Evolutionary conservation across 2,329 filamentous ascomycete species (phyloP).

Genomic region (Xylariaceae sp.): DNA sequence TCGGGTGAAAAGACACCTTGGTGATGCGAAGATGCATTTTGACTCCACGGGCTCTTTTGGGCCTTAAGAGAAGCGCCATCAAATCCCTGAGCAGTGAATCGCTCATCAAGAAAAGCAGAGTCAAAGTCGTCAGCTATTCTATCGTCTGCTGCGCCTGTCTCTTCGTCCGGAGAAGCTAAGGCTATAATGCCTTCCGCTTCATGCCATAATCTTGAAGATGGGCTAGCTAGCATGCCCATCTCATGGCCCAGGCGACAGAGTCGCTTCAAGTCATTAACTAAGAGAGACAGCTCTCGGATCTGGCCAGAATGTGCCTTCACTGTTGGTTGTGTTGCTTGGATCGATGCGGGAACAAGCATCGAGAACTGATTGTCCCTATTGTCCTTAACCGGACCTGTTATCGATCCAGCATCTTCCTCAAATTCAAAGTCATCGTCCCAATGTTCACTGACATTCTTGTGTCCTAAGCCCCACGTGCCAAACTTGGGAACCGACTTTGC

Average conservation of each 20-base stretch:
- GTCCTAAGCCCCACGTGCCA: slow-evolving; percentile 76
- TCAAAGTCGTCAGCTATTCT: slow-evolving; percentile 38
- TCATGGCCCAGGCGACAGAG: slow-evolving; percentile 66
- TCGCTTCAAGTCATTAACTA: slow-evolving; percentile 80
- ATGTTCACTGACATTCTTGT: slow-evolving; percentile 75
- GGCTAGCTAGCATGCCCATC: slow-evolving; percentile 60
- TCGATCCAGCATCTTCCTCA: slow-evolving; percentile 40
- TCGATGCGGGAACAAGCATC: slow-evolving; percentile 74
- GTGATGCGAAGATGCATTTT: slow-evolving; percentile 51
- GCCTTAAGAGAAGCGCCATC: slow-evolving; percentile 44
- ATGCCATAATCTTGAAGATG: slow-evolving; percentile 62
- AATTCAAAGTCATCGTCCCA: slow-evolving; percentile 92
- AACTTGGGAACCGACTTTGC: slow-evolving; percentile 63
- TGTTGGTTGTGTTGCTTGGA: slow-evolving; percentile 75
- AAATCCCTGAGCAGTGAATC: slow-evolving; percentile 45
- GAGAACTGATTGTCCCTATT: slow-evolving; percentile 38
- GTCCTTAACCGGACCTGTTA: slow-evolving; percentile 35
- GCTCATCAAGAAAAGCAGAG: slow-evolving; percentile 40
- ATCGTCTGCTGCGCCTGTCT: slow-evolving; percentile 39
- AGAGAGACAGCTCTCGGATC: slow-evolving; percentile 71
- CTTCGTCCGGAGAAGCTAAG: slow-evolving; percentile 67
- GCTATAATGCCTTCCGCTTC: slow-evolving; percentile 86
- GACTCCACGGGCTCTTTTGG: slow-evolving; percentile 37
- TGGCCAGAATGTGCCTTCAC: slow-evolving; percentile 81
- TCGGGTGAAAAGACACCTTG: slow-evolving; percentile 62